These are phyloP conservation scores for Colletotrichum nymphaeae DNA, from an alignment of 2,329 filamentous ascomycete genomes.

Conservation along the genomic window DNA sequence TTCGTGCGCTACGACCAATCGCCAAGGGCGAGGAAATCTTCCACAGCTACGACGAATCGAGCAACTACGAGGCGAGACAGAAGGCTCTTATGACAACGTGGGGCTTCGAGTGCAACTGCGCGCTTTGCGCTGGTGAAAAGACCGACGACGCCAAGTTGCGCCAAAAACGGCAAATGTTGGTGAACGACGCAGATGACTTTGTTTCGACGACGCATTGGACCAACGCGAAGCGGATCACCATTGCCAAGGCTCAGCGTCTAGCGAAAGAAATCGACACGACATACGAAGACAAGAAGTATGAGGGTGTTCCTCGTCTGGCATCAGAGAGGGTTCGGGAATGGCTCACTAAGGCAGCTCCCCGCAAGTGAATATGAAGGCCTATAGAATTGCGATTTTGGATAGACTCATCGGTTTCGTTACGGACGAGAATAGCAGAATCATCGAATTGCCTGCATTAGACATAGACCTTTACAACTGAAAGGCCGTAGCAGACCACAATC, in stretches of 20 bases:
- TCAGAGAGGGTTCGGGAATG: conserved; percentile 42
- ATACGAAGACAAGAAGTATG: conserved; percentile 42
- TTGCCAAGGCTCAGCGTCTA: conserved; percentile 42
- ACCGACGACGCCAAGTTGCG: conserved; percentile 36
- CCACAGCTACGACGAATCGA: conserved; percentile 45
- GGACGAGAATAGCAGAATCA: no score
- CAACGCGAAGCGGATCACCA: conserved; percentile 34
- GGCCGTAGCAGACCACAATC: no score
- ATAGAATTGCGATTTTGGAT: no score
- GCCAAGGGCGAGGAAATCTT: conserved; percentile 47
- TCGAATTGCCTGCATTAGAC: no score
- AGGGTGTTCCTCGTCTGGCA: conserved; percentile 40
- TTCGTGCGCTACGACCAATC: conserved; percentile 49
- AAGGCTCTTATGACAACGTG: conserved; percentile 43
- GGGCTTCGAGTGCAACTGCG: conserved; percentile 51
- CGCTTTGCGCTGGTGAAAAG: conserved; percentile 47
- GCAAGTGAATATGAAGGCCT: neutral
- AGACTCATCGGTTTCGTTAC: no score
- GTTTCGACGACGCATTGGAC: conserved; percentile 15
- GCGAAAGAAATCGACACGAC: conserved; percentile 40
- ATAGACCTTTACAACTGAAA: no score
- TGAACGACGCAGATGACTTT: conserved; percentile 39
- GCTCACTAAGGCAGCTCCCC: conserved; percentile 35
- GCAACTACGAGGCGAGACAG: conserved; percentile 40
- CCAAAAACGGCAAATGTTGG: conserved; percentile 37